These are phyloP conservation scores for Claviceps spartinae DNA, from an alignment of 2,329 filamentous ascomycete genomes.

Conservation along the genomic window DNA sequence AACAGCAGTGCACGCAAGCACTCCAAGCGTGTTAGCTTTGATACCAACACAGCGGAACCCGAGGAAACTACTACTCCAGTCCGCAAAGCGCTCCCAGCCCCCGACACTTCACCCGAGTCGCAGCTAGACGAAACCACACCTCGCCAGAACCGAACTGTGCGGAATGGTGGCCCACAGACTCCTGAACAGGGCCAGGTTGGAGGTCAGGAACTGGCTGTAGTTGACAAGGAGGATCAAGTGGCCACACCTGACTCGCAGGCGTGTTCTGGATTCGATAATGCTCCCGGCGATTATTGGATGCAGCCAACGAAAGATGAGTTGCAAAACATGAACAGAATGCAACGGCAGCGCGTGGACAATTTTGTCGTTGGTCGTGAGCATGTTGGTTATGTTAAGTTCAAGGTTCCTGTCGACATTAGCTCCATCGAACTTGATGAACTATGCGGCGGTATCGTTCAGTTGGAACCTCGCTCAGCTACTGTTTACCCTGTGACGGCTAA, in stretches of 20 bases:
- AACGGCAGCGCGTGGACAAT: conserved; percentile 58
- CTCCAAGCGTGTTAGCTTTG: conserved; percentile 87
- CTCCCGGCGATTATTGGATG: conserved; percentile 77
- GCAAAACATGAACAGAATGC: conserved; percentile 62
- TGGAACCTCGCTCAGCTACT: conserved; percentile 67
- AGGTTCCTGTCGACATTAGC: conserved; percentile 69
- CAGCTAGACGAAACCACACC: conserved; percentile 23
- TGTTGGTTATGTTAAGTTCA: conserved; percentile 72
- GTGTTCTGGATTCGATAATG: conserved; percentile 24
- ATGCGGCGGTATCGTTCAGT: conserved; percentile 59
- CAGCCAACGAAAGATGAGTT: conserved; percentile 62
- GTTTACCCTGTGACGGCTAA: conserved; percentile 66
- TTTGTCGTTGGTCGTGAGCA: conserved; percentile 75
- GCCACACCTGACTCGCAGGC: conserved; percentile 16
- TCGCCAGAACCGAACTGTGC: conserved; percentile 40
- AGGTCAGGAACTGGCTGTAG: conserved; percentile 64
- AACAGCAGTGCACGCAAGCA: conserved; percentile 38
- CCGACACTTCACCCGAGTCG: conserved; percentile 17
- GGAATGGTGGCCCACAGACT: conserved; percentile 22
- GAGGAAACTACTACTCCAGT: conserved; percentile 21
- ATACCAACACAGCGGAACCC: conserved; percentile 41
- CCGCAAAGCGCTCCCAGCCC: conserved; percentile 21
- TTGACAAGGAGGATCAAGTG: conserved; percentile 52
- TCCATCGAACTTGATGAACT: conserved; percentile 69
- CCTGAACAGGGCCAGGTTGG: conserved; percentile 60